Percentiles rank a stretch among this genome's conserved stretches.
phyloP scores from a whole-genome alignment of 257 asterid species.

The Henckelia pumila region DNA sequence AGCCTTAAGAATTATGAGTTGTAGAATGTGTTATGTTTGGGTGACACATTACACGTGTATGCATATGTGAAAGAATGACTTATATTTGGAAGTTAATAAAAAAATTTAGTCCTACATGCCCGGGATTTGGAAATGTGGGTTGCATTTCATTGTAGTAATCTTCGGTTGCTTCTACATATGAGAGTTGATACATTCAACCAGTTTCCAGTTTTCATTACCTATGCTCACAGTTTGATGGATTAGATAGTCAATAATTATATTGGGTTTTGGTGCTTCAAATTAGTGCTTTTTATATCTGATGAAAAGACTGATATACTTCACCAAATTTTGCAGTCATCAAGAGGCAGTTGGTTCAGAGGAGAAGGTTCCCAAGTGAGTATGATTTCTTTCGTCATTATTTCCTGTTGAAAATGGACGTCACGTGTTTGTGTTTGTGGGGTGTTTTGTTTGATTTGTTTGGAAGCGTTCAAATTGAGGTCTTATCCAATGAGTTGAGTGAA shows the following conservation, averaged over 20 bases:
- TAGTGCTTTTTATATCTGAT: conserved; percentile 10
- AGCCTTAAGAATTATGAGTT: background rate
- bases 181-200: background rate
- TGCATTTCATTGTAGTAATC: background rate
- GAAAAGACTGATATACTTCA: conserved; percentile 13
- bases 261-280: background rate
- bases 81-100: background rate
- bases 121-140: conserved; percentile 1
- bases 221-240: background rate
- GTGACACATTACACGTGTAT: background rate
- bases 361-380: conserved; percentile 59
- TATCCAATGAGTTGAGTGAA: conserved; percentile 34
- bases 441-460: conserved; percentile 26
- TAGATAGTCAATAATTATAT: too few relatives aligned
- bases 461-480: conserved; percentile 32
- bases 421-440: conserved; percentile 9
- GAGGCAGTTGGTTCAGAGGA: conserved; percentile 41
- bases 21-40: background rate
- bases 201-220: background rate
- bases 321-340: conserved; percentile 42
- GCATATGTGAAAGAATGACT: background rate
- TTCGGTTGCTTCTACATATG: background rate
- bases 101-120: background rate
- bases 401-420: background rate
- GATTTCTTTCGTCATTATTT: background rate